Evolutionary conservation across 2,329 filamentous ascomycete species (phyloP).

Genomic region (Fusarium bulbicola): DNA sequence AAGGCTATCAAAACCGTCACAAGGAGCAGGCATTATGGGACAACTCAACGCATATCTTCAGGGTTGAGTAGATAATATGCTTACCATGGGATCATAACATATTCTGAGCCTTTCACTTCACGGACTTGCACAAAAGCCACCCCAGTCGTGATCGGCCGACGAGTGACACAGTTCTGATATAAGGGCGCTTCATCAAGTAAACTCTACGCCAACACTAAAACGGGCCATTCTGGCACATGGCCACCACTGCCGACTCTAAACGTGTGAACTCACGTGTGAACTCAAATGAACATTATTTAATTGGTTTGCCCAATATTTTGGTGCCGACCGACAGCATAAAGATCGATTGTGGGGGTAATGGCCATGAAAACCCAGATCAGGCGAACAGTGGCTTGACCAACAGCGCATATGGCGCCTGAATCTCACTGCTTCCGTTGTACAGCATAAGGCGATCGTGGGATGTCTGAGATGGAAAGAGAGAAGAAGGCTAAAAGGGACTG

Average conservation of each 20-base stretch:
- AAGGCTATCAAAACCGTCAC: not conserved
- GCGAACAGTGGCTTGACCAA: slow-evolving; percentile 7
- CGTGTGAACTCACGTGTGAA: not conserved
- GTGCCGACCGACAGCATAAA: not conserved
- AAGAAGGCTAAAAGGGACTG: slow-evolving; percentile 18
- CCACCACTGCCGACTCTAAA: not conserved
- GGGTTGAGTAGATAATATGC: not conserved
- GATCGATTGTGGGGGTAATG: slow-evolving; percentile 13
- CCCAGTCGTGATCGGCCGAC: not conserved
- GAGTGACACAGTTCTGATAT: not conserved
- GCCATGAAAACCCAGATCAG: slow-evolving; percentile 10
- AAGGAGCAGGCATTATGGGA: not conserved
- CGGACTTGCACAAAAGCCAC: not conserved
- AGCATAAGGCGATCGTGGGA: not conserved
- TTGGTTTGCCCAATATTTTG: slow-evolving; percentile 16
- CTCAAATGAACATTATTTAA: not conserved
- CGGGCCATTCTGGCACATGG: not conserved
- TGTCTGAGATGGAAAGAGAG: not conserved
- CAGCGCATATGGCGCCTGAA: not conserved
- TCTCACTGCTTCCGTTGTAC: not conserved
- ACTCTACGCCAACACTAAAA: not conserved
- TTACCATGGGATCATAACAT: not conserved
- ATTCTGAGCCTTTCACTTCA: not conserved
- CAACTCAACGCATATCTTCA: not conserved
- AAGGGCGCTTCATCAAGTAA: not conserved